A percentile compares a stretch with the other conserved stretches of the same genome.
phyloP scores from a whole-genome alignment of 2,329 filamentous ascomycete species.

The Whalleya microplaca region DNA sequence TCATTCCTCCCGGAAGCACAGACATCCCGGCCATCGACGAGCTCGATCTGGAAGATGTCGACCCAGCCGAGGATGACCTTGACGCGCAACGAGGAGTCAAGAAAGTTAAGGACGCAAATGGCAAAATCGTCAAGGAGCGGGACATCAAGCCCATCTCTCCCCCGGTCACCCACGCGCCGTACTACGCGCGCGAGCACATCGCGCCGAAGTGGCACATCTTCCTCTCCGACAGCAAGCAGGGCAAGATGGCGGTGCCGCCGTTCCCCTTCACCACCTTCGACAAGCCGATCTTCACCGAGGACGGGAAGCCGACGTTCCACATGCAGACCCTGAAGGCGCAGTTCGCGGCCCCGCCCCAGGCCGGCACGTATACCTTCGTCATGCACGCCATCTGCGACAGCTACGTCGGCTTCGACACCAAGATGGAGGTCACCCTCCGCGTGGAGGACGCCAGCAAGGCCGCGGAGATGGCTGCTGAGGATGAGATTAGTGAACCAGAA shows the following conservation, averaged over 20 bases:
- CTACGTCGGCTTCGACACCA: slow-evolving; percentile 92
- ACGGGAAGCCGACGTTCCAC: slow-evolving; percentile 86
- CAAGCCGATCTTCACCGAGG: slow-evolving; percentile 79
- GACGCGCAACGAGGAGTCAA: slow-evolving; percentile 82
- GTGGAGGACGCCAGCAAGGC: slow-evolving; percentile 91
- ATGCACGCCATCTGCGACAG: slow-evolving; percentile 94
- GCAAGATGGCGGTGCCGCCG: slow-evolving; percentile 93
- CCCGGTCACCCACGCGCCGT: slow-evolving; percentile 87
- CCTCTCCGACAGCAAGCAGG: slow-evolving; percentile 90
- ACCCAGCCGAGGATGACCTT: slow-evolving; percentile 90
- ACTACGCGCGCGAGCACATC: slow-evolving; percentile 80
- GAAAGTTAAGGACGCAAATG: slow-evolving; percentile 65
- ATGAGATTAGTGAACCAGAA: slow-evolving; percentile 96
- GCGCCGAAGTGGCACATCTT: slow-evolving; percentile 94
- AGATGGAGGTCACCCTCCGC: slow-evolving; percentile 84
- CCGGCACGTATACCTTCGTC: slow-evolving; percentile 91
- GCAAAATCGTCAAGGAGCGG: slow-evolving; percentile 57
- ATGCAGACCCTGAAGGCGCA: slow-evolving; percentile 97
- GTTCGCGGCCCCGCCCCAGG: slow-evolving; percentile 91
- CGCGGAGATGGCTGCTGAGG: slow-evolving; percentile 77
- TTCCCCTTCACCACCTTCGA: slow-evolving; percentile 96
- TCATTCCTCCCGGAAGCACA: slow-evolving; percentile 83
- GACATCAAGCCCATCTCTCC: slow-evolving; percentile 71
- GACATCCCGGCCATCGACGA: slow-evolving; percentile 76
- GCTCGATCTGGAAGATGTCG: slow-evolving; percentile 84